Percentiles rank a stretch among this genome's conserved stretches.
Evolutionary conservation across 2,329 filamentous ascomycete species (phyloP).

Genomic region (Trichoderma atroviride): DNA sequence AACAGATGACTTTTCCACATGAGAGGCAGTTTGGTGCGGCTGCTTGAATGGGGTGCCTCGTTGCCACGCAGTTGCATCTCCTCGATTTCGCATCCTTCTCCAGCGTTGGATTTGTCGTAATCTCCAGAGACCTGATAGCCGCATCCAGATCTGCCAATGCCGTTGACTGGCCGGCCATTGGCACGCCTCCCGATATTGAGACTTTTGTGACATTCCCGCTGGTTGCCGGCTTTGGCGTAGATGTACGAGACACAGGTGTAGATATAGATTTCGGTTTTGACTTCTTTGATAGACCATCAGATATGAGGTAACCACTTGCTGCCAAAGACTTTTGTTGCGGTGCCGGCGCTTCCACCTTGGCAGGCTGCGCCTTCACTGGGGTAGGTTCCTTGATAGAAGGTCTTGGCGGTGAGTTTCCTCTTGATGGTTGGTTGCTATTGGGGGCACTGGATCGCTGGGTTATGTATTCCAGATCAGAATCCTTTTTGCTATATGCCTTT

Average conservation of each 20-base stretch:
- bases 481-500: slow-evolving; percentile 73
- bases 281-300: slow-evolving; percentile 61
- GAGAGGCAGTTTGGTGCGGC: slow-evolving; percentile 90
- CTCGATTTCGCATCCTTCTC: slow-evolving; percentile 54
- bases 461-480: slow-evolving; percentile 73
- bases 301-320: slow-evolving; percentile 79
- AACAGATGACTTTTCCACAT: slow-evolving; percentile 93
- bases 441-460: slow-evolving; percentile 49
- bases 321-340: slow-evolving; percentile 60
- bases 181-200: slow-evolving; percentile 72
- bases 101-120: slow-evolving; percentile 84
- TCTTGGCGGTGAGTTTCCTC: slow-evolving; percentile 41
- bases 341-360: slow-evolving; percentile 30
- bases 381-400: slow-evolving; percentile 34
- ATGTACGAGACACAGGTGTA: slow-evolving; percentile 54
- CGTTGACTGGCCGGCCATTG: slow-evolving; percentile 80
- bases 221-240: slow-evolving; percentile 56
- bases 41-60: slow-evolving; percentile 82
- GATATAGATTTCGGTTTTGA: slow-evolving; percentile 58
- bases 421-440: slow-evolving; percentile 42
- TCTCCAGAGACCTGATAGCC: slow-evolving; percentile 84
- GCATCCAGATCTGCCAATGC: slow-evolving; percentile 72
- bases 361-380: slow-evolving; percentile 39
- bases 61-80: slow-evolving; percentile 85
- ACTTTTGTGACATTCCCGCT: slow-evolving; percentile 61